phyloP scores from a whole-genome alignment of 2,329 filamentous ascomycete genomes.

The Alternaria ventricosa region DNA sequence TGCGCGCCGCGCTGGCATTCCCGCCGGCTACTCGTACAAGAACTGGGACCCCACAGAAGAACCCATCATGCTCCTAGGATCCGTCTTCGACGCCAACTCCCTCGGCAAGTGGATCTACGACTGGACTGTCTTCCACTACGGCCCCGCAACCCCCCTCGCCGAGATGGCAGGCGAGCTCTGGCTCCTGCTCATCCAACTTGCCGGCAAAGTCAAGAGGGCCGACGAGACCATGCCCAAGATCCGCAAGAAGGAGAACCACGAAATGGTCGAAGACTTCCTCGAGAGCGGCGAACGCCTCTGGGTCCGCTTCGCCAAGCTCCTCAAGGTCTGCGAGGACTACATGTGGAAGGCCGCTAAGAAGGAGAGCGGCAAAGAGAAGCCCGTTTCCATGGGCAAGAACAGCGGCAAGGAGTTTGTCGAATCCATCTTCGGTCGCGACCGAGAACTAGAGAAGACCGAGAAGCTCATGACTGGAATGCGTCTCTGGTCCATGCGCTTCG shows the following conservation, averaged over 20 bases:
- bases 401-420: conserved; percentile 95
- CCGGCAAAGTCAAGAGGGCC: conserved; percentile 90
- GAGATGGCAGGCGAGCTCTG: conserved; percentile 94
- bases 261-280: conserved; percentile 89
- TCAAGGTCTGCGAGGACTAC: conserved; percentile 90
- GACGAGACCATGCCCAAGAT: conserved; percentile 79
- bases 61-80: conserved; percentile 91
- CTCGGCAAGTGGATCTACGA: conserved; percentile 99
- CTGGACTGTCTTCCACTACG: conserved; percentile 94
- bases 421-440: conserved; percentile 90
- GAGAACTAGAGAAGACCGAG: conserved; percentile 88
- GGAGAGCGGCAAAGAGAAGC: conserved; percentile 66
- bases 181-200: conserved; percentile 91
- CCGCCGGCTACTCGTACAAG: conserved; percentile 90
- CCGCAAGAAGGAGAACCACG: conserved; percentile 73
- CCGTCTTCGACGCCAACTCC: conserved; percentile 96
- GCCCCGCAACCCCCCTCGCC: conserved; percentile 79
- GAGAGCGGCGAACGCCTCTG: conserved; percentile 86
- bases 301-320: conserved; percentile 80
- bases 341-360: conserved; percentile 89
- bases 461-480: conserved; percentile 89
- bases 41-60: conserved; percentile 97
- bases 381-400: conserved; percentile 80
- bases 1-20: conserved; percentile 71
- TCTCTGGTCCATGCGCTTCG: conserved; percentile 91